Evolutionary conservation across 306 rosid genomes (phyloP).

Genomic region (Cicer judaicum): DNA sequence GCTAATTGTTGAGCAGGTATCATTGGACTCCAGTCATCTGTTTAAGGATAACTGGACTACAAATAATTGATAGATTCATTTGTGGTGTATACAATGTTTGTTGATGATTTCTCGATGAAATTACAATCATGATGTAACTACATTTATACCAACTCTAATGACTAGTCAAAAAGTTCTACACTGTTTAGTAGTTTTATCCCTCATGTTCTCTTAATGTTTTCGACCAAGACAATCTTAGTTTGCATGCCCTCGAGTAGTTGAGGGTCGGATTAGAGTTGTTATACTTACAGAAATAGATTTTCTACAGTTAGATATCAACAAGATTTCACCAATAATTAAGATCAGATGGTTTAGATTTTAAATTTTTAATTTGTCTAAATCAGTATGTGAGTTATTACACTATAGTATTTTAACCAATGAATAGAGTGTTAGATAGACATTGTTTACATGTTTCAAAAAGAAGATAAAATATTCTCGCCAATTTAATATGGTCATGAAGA

Average conservation of each 20-base stretch:
- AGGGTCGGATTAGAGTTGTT: background rate
- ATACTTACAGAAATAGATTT: background rate
- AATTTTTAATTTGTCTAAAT: too few species aligned
- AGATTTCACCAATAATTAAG: background rate
- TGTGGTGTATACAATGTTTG: slow-evolving; percentile 18
- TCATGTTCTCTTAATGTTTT: background rate
- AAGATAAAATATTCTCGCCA: background rate
- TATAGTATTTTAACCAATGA: too few species aligned
- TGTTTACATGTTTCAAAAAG: background rate
- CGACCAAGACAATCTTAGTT: background rate
- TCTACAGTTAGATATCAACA: background rate
- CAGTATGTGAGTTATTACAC: too few species aligned
- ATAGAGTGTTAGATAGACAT: background rate
- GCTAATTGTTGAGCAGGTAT: slow-evolving; percentile 61
- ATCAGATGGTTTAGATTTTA: background rate
- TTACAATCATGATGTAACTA: slow-evolving; percentile 25
- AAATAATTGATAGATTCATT: slow-evolving; percentile 15
- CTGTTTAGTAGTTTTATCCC: background rate
- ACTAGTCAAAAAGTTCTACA: background rate
- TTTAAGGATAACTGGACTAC: slow-evolving; percentile 45
- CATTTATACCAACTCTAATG: slow-evolving; percentile 11
- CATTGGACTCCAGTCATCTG: slow-evolving; percentile 79
- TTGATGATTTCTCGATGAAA: slow-evolving; percentile 30
- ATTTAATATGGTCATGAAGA: background rate
- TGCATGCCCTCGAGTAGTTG: background rate